These are phyloP conservation scores for Raphanus hybrid DNA, from an alignment of 441 rosid species.

Conservation along the genomic window DNA sequence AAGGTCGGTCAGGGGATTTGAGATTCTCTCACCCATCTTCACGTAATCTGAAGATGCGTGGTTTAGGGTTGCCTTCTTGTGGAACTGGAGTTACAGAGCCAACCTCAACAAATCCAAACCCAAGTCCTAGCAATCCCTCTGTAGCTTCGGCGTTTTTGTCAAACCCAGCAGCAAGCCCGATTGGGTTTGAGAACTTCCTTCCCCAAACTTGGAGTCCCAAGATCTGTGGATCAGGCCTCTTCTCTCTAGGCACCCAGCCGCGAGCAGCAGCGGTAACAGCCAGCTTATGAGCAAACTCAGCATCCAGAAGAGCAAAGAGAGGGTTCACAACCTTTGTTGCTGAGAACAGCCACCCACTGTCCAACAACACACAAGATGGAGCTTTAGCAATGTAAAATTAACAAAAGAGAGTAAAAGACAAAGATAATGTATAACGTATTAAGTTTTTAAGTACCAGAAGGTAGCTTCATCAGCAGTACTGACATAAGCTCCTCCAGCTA, in stretches of 20 bases:
- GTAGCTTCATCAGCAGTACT: slow-evolving; percentile 98
- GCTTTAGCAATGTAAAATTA: not conserved
- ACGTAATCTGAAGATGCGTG: slow-evolving; percentile 91
- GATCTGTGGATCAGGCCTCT: slow-evolving; percentile 78
- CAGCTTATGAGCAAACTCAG: slow-evolving; percentile 84
- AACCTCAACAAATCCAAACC: slow-evolving; percentile 97
- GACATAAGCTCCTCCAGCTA: slow-evolving; percentile 94
- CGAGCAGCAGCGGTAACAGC: slow-evolving; percentile 93
- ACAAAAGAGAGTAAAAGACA: slow-evolving; percentile 8
- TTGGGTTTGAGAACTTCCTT: slow-evolving; percentile 93
- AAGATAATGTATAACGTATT: not conserved
- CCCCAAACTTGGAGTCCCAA: slow-evolving; percentile 96
- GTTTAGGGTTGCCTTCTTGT: slow-evolving; percentile 95
- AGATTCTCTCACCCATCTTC: slow-evolving; percentile 66
- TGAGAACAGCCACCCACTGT: slow-evolving; percentile 95
- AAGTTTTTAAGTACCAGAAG: slow-evolving; percentile 65
- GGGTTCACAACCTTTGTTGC: slow-evolving; percentile 96
- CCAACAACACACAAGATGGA: slow-evolving; percentile 25
- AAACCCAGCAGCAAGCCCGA: slow-evolving; percentile 98
- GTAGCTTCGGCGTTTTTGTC: slow-evolving; percentile 99
- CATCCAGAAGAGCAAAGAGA: slow-evolving; percentile 91
- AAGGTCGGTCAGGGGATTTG: no score
- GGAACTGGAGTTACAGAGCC: slow-evolving; percentile 98
- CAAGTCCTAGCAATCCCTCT: slow-evolving; percentile 87
- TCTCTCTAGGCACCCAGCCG: slow-evolving; percentile 99